These are phyloP conservation scores for Kazachstania bromeliacearum DNA, from an alignment of 805 yeast genomes.

Conservation along the genomic window DNA sequence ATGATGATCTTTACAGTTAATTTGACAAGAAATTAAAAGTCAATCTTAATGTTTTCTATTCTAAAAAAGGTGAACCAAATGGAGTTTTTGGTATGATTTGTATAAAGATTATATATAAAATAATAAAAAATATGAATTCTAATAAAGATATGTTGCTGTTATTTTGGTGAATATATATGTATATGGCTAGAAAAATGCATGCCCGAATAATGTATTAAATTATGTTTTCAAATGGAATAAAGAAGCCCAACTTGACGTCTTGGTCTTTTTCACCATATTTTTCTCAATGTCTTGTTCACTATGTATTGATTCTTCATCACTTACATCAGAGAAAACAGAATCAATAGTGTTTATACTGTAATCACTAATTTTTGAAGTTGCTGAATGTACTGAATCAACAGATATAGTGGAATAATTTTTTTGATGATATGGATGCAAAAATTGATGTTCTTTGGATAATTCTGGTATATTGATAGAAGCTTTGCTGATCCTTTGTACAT, in stretches of 20 bases:
- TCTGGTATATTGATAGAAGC: neutral
- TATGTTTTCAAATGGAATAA: slow-evolving; percentile 3
- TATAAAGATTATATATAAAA: neutral
- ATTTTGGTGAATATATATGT: neutral
- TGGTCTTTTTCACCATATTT: slow-evolving; percentile 1
- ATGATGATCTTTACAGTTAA: slow-evolving; percentile 56
- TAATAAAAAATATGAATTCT: neutral
- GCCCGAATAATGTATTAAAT: neutral
- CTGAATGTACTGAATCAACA: slow-evolving; percentile 1
- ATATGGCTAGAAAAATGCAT: neutral
- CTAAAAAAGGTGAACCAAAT: neutral
- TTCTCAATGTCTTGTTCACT: neutral
- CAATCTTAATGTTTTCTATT: neutral
- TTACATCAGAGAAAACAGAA: neutral
- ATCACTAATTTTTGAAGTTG: neutral
- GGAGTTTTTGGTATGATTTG: neutral
- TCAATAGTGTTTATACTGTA: slow-evolving; percentile 1
- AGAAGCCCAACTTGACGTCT: slow-evolving; percentile 2
- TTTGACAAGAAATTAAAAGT: neutral
- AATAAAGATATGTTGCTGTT: neutral
- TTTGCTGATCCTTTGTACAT: neutral
- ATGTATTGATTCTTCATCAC: neutral
- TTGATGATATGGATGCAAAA: neutral
- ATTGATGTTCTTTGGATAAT: neutral
- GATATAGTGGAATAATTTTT: slow-evolving; percentile 1